Percentiles rank a stretch among this genome's conserved stretches.
These are phyloP conservation scores for Leishmania mexicana DNA, from an alignment of 208 protist species.

Conservation along the genomic window DNA sequence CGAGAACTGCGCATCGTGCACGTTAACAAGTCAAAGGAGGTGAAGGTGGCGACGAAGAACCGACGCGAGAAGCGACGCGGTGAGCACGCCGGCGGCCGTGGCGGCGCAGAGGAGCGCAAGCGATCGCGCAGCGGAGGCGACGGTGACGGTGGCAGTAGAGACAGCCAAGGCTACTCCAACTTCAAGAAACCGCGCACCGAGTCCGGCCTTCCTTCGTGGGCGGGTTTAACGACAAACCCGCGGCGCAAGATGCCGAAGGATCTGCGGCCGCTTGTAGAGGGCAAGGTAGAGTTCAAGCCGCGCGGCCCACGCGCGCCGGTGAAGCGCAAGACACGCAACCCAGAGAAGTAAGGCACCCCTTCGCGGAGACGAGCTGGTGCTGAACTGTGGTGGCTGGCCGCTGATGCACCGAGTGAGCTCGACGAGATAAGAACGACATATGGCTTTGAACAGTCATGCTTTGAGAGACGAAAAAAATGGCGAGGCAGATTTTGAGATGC, in stretches of 20 bases:
- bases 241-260: conserved; percentile 87
- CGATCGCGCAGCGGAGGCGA: conserved; percentile 8
- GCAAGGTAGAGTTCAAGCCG: conserved; percentile 42
- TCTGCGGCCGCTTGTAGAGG: conserved; percentile 73
- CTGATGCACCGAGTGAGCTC: not conserved
- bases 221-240: conserved; percentile 85
- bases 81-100: not conserved
- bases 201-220: conserved; percentile 58
- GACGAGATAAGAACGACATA: not conserved
- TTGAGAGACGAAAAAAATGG: not conserved
- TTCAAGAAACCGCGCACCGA: conserved; percentile 37
- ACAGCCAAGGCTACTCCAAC: not conserved
- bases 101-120: conserved; percentile 18
- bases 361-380: too few species aligned
- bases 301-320: conserved; percentile 55
- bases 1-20: conserved; percentile 86
- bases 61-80: conserved; percentile 70
- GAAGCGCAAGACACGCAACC: conserved; percentile 83
- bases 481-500: not conserved
- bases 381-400: not conserved
- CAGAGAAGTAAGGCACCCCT: conserved; percentile 53
- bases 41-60: conserved; percentile 49
- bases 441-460: not conserved
- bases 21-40: conserved; percentile 85
- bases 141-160: not conserved